Evolutionary conservation across 1,284 basidiomycete species (phyloP), one percentile per base, ranked within the genome.

Genomic region (Sanguinoderma infundibulare): DNA sequence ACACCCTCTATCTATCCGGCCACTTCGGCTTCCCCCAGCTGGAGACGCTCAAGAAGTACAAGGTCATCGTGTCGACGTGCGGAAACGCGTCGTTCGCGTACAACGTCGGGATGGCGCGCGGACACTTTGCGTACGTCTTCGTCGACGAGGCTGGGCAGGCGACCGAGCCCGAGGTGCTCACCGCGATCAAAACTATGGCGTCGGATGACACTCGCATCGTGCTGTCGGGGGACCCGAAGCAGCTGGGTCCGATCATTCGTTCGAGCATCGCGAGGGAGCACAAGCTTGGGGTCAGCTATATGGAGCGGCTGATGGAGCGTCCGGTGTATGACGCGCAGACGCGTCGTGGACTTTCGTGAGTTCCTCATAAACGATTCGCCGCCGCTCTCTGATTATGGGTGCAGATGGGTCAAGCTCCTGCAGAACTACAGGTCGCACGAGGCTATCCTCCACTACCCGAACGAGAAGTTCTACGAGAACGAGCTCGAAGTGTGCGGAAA

Each of bases 81-180:
- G 77, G 85, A 8, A 87, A 85, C 3, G 83, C 86, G 0, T 82
- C 83, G 0, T 80, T 88, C 40, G 77, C 79, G 3, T 78, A 80
- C 34, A 83, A 82, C 0, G 79, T 88, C 35, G 87, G 87, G 0
- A 78, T 89, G 53, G 71, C 78, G 0, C 75, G 80, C 8, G 86
- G 85, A 0, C 85, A 89, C 71, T 89, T 84, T 65, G 78, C 74
- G 2, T 83, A 87, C 60, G 85, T 90, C 15, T 86, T 89, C 66
- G 73, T 87, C 10, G 87, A 89, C 67, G 87, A 89, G 67, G 86
- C 87, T 3, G 87, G 85, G 0, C 86, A 89, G 65, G 85, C 85
- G 1, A 82, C 79, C 15, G 86, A 88, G 65, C 83, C 84, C 0
- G 84, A 87, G 62, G 73, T 78, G 8, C 83, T 87, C 77, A 76